Evolutionary conservation across 2,329 filamentous ascomycete genomes (phyloP), one percentile per base, ranked within the genome.

Genomic region (Sporothrix inflata): DNA sequence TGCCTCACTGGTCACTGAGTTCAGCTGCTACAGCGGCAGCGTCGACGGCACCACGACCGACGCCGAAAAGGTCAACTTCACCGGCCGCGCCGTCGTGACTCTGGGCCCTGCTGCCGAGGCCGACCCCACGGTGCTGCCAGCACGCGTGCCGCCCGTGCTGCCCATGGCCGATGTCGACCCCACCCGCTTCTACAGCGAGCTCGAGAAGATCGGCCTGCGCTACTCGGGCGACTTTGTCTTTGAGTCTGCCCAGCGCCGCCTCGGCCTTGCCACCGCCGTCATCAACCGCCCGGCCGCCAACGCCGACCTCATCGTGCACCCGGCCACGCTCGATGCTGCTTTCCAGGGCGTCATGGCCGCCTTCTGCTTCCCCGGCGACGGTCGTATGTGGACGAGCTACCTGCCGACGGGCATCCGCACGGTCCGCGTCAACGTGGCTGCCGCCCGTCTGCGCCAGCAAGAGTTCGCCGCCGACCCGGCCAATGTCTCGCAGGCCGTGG

Each of bases 261-360:
- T 73, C 5, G 45, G 49, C n/a, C 21, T 38, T 24, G 61, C 71
- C 49, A 45, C 69, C 0, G 71, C 67, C 19, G 30, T 53, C 16
- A 55, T 73, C 69, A 53, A 66, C 38, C 69, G 69, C 27, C 71
- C 71, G 12, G 34, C 53, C 38, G 38, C 69, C n/a, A 67, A 71
- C 21, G n/a, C 38, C 24, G 51, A 53, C 11, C 69, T 78, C 1
- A 70, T 80, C 4, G 74, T 83, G 0, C 81, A 82, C 60, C 81
- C 82, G 0, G 78, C 75, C 0, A 73, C 77, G 1, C 74, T 84
- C 0, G 82, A 83, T 55, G 76, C 76, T 0, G 78, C 79, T 1
- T 78, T 84, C 71, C 82, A 84, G 72, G 73, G 78, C 5, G 72
- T 78, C 11, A 76, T 83, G 5, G 74, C 78, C 1, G 80, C 81